Base-by-base conservation (phyloP, 176 grass and related monocot species). In the Cymbopogon citratus region DNA sequence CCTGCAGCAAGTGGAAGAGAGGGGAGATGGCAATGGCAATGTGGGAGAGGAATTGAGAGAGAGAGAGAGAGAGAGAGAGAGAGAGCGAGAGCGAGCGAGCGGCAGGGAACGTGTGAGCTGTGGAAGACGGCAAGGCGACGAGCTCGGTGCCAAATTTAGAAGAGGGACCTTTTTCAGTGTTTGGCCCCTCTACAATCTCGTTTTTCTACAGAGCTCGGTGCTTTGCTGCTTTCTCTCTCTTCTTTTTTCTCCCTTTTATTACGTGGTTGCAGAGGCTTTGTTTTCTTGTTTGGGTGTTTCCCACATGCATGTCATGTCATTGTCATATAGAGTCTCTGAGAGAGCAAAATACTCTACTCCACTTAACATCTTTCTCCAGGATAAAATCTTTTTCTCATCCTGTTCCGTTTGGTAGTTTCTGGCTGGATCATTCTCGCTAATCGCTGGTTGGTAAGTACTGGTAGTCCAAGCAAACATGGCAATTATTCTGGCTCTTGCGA, bases 111-210 rank as follows among this genome's bases (percentile, higher is more conserved):
- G 77, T 77, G 78, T 77, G 83, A 14, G 60, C 21, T 7, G 6
- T 31, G 64, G 26, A 13, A 27, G 34, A 49, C 15, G 43, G 73
- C 54, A 21, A 57, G 66, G 54, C 77, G 43, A 83, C 38, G 83
- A 86, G 49, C 83, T 74, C 60, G 74, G 79, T 59, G 88, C 88
- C 73, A 90, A 86, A 83, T 86, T 78, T 89, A 89, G 87, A 90
- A 24, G 12, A 26, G 12, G 11, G 8, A 14, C n/a, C 1, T 31
- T 78, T 89, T 86, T 56, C 36, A 5, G 25, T 4, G 45, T 39
- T 73, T 60, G 29, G 36, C 73, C 66, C 14, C 57, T 6, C 3
- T 4, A 26, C 6, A 5, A 19, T 3, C 18, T 0, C 1, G 9
- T 18, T 69, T 60, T 69, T 69, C 1, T 14, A 12, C 8, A 34